These are phyloP conservation scores for Corchorus capsularis DNA, from an alignment of 345 rosid species.

Conservation along the genomic window DNA sequence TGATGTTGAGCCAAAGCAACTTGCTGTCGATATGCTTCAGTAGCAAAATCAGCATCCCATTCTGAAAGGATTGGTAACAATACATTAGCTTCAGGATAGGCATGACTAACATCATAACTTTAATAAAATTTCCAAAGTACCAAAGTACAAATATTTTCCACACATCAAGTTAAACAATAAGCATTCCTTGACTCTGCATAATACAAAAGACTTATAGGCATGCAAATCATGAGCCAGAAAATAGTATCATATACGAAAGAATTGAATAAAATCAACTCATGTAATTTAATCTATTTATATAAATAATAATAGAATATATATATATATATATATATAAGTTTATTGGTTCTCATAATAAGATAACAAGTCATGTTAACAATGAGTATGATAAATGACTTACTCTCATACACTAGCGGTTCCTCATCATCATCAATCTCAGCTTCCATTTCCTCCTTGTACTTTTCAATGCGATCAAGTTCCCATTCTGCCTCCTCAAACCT, in stretches of 20 bases:
- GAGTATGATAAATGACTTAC: slow-evolving; percentile 49
- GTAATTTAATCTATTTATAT: not conserved
- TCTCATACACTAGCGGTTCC: slow-evolving; percentile 95
- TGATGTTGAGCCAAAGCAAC: slow-evolving; percentile 94
- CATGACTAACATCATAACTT: not conserved
- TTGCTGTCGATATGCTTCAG: slow-evolving; percentile 98
- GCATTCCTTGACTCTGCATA: not conserved
- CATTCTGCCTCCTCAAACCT: slow-evolving; percentile 88
- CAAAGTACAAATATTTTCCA: too few relatives aligned
- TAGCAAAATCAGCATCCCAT: slow-evolving; percentile 99
- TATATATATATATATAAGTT: not conserved
- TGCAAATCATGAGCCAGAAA: slow-evolving; percentile 9
- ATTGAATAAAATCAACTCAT: not conserved
- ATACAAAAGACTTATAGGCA: not conserved
- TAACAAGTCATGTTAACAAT: slow-evolving; percentile 9
- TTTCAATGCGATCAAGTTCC: slow-evolving; percentile 97
- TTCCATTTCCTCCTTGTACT: slow-evolving; percentile 98
- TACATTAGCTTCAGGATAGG: slow-evolving; percentile 10
- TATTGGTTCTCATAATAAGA: slow-evolving; percentile 14
- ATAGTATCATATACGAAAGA: not conserved
- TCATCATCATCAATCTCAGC: slow-evolving; percentile 99
- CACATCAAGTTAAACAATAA: too few relatives aligned
- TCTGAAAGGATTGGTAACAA: slow-evolving; percentile 42
- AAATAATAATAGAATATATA: too few relatives aligned
- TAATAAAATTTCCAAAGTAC: not conserved